phyloP scores from a whole-genome alignment of 352 stramenopile genomes.

The Globisporangium perplexum region DNA sequence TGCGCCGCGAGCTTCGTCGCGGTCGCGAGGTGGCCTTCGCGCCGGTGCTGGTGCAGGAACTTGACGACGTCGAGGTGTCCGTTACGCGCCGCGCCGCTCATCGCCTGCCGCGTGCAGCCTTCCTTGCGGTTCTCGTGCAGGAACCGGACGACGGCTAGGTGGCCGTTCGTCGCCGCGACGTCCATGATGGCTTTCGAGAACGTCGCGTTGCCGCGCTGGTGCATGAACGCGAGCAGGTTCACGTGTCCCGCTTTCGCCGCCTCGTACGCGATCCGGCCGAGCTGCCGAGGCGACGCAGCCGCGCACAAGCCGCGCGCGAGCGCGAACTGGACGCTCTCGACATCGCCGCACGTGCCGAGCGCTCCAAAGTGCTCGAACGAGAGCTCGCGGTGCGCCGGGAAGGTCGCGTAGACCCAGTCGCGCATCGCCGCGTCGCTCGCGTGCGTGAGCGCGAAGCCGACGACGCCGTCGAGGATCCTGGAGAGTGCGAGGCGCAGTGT shows the following conservation, averaged over 20 bases:
- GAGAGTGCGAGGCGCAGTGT: background rate
- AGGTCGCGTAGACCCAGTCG: background rate
- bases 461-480: background rate
- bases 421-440: background rate
- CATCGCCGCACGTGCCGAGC: background rate
- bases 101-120: background rate
- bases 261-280: background rate
- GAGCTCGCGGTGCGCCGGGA: background rate
- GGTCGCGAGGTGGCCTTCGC: background rate
- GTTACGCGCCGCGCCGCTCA: background rate
- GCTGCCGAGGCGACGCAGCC: background rate
- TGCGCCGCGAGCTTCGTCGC: background rate
- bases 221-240: background rate
- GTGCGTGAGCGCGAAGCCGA: background rate
- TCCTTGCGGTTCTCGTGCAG: background rate
- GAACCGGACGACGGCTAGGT: background rate
- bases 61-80: background rate
- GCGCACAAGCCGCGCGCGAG: background rate
- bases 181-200: constrained; percentile 1
- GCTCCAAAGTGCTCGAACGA: background rate
- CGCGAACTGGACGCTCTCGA: background rate
- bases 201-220: background rate
- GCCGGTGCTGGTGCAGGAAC: background rate
- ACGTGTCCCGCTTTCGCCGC: background rate
- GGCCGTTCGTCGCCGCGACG: background rate